Conservation (phyloP, 208 protist species). For the Acanthamoeba divionensis region DNA sequence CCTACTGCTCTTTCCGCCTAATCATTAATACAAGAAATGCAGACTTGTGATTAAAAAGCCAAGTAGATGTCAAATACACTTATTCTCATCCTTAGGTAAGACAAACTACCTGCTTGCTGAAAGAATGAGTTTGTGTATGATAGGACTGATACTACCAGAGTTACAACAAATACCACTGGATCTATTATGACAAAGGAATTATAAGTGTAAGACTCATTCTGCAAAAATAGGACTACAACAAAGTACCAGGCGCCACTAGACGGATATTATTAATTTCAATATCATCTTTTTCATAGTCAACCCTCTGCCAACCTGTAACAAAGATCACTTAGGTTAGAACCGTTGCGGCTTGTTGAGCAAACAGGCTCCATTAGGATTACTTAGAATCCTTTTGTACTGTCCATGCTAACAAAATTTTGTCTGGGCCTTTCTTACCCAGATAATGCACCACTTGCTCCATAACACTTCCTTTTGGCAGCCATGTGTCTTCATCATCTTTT, state of each 20-base stretch:
- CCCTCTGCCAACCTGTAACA: neutral
- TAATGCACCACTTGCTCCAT: neutral
- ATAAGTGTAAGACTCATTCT: no score
- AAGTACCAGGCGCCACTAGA: neutral
- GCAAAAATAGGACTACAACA: no score
- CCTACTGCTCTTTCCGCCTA: no score
- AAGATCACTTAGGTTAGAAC: neutral
- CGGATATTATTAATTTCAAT: neutral
- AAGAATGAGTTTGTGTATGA: no score
- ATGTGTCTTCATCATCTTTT: neutral
- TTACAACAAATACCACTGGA: no score
- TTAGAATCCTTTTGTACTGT: neutral
- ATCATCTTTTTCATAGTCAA: neutral
- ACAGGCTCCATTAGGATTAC: neutral
- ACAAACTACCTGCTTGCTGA: no score
- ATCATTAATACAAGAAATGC: no score
- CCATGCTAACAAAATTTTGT: neutral
- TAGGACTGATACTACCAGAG: no score
- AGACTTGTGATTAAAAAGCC: no score
- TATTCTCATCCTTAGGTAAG: no score
- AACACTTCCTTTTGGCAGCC: neutral
- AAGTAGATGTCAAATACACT: no score
- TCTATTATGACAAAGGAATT: no score
- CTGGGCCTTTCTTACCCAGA: neutral
- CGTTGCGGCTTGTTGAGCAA: neutral